Evolutionary conservation across 2,329 filamentous ascomycete genomes (phyloP).

Genomic region (Alternaria sp.): DNA sequence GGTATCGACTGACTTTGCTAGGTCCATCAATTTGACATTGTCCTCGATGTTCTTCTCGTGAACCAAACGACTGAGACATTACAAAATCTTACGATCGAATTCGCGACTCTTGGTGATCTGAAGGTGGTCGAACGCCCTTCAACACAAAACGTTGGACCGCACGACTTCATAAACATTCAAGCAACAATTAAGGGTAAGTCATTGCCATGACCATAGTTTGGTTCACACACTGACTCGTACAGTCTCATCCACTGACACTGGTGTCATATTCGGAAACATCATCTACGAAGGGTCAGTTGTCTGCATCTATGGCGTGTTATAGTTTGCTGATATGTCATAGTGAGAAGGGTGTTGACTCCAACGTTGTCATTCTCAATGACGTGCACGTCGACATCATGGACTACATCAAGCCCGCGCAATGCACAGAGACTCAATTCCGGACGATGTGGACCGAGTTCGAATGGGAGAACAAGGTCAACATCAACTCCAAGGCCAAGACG

Average conservation of each 20-base stretch:
- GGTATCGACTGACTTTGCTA: conserved; percentile 25
- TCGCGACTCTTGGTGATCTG: conserved; percentile 95
- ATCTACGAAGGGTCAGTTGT: conserved; percentile 80
- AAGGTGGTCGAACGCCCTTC: conserved; percentile 97
- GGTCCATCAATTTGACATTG: conserved; percentile 96
- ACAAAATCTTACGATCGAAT: conserved; percentile 96
- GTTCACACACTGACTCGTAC: conserved; percentile 19
- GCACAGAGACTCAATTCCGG: conserved; percentile 97
- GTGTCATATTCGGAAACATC: conserved; percentile 98
- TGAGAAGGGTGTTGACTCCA: conserved; percentile 68
- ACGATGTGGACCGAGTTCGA: conserved; percentile 99
- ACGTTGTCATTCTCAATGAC: conserved; percentile 97
- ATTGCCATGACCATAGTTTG: conserved; percentile 38
- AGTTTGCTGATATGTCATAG: conserved; percentile 71
- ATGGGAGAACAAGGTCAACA: conserved; percentile 99
- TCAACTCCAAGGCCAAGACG: conserved; percentile 94
- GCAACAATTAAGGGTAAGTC: conserved; percentile 96
- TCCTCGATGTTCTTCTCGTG: conserved; percentile 93
- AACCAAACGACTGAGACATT: conserved; percentile 97
- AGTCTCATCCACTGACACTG: conserved; percentile 96
- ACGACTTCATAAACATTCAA: conserved; percentile 98
- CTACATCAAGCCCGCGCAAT: conserved; percentile 96
- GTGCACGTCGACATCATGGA: conserved; percentile 99
- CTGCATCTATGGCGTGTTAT: neutral
- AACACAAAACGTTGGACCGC: conserved; percentile 92